phyloP scores from a whole-genome alignment of 768 basidiomycete genomes.

The Multifurca ochricompacta region DNA sequence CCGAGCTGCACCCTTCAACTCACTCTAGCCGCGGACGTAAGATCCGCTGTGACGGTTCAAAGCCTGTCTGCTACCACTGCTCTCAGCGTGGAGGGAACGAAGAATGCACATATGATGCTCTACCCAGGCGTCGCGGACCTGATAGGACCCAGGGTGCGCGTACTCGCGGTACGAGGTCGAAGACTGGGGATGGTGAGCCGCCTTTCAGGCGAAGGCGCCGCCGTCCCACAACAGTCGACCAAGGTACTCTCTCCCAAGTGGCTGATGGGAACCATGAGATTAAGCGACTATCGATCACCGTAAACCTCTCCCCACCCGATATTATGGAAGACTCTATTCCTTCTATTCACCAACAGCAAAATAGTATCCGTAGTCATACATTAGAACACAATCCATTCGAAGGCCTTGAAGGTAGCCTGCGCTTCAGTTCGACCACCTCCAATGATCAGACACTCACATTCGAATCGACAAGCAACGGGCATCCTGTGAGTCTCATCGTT shows the following conservation, averaged over 20 bases:
- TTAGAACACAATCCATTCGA: neutral
- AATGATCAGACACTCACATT: neutral
- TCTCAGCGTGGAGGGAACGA: conserved; percentile 35
- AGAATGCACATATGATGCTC: conserved; percentile 58
- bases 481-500: neutral
- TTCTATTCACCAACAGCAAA: neutral
- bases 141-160: conserved; percentile 76
- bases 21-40: conserved; percentile 59
- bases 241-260: neutral
- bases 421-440: neutral
- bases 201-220: conserved; percentile 22
- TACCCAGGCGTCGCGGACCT: conserved; percentile 73
- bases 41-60: conserved; percentile 77
- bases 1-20: neutral
- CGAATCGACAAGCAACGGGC: neutral
- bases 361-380: neutral
- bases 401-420: neutral
- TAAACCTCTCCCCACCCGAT: neutral
- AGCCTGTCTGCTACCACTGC: conserved; percentile 71
- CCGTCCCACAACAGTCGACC: neutral
- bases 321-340: neutral
- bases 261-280: conserved; percentile 1
- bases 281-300: neutral
- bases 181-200: conserved; percentile 29
- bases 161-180: conserved; percentile 45